Conservation (phyloP, 257 asterid species). For the Oldenlandia corymbosa region DNA sequence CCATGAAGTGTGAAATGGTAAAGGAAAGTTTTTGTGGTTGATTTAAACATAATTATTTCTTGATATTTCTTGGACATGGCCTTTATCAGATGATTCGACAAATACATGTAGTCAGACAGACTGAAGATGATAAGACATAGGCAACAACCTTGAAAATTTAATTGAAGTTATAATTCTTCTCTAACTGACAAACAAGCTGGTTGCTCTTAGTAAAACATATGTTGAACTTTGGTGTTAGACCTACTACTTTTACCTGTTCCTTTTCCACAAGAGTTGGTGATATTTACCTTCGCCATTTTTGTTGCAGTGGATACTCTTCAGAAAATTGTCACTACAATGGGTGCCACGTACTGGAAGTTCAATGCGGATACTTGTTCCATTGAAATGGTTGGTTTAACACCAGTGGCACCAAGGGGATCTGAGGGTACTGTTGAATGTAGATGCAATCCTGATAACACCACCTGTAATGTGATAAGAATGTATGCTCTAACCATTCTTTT, state of each 20-base stretch:
- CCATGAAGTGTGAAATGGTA: background rate
- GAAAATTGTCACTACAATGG: constrained; percentile 64
- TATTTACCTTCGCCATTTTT: background rate
- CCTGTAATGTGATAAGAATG: constrained; percentile 67
- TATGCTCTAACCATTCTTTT: constrained; percentile 18
- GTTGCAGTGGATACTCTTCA: constrained; percentile 60
- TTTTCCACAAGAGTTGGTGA: background rate
- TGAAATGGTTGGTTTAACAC: constrained; percentile 50
- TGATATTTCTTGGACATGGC: background rate
- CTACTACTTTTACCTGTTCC: background rate
- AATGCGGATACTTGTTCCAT: constrained; percentile 50
- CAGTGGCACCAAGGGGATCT: constrained; percentile 38
- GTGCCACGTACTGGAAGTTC: constrained; percentile 65
- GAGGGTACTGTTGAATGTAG: constrained; percentile 55
- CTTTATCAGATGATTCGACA: background rate
- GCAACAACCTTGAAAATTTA: background rate
- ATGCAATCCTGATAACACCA: constrained; percentile 34
- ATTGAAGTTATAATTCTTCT: too few species aligned
- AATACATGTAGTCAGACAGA: background rate
- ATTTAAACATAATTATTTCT: background rate
- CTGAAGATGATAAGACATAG: background rate
- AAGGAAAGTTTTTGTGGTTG: background rate
- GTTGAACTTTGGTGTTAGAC: background rate
- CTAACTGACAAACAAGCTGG: background rate
- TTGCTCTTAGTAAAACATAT: background rate